phyloP scores from a whole-genome alignment of 1,139 yeast species.

The Spencermartinsiella ligniputridi region DNA sequence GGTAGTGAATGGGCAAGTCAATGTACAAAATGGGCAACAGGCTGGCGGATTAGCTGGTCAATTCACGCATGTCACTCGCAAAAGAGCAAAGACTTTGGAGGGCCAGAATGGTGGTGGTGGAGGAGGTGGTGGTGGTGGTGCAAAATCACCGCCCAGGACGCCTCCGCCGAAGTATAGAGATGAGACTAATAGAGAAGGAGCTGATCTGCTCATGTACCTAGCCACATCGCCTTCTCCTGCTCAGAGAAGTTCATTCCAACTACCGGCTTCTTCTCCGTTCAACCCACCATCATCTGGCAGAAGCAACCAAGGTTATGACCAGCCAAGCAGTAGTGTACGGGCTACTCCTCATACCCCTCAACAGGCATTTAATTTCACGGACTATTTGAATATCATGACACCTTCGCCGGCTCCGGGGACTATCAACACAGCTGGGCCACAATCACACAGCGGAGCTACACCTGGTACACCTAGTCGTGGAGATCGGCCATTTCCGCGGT shows the following conservation, averaged over 20 bases:
- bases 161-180: slow-evolving; percentile 21
- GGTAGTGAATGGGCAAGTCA: too few species aligned
- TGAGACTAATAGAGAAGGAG: slow-evolving; percentile 64
- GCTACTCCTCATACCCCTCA: slow-evolving; percentile 33
- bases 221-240: slow-evolving; percentile 87
- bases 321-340: slow-evolving; percentile 11
- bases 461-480: slow-evolving; percentile 11
- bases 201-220: slow-evolving; percentile 71
- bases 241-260: slow-evolving; percentile 18
- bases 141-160: slow-evolving; percentile 19
- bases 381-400: slow-evolving; percentile 71
- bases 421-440: slow-evolving; percentile 13
- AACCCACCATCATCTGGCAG: slow-evolving; percentile 8
- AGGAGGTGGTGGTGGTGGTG: background rate
- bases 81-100: slow-evolving; percentile 10
- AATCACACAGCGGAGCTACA: slow-evolving; percentile 8
- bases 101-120: background rate
- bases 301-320: background rate
- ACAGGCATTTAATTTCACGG: slow-evolving; percentile 75
- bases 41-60: background rate
- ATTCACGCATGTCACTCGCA: slow-evolving; percentile 7
- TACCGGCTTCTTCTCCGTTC: slow-evolving; percentile 18
- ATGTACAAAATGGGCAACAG: background rate
- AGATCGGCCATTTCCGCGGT: slow-evolving; percentile 17
- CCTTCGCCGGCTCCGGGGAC: slow-evolving; percentile 53